phyloP scores from a whole-genome alignment of 164 flowering plant genomes.

The Berberis vulgaris region DNA sequence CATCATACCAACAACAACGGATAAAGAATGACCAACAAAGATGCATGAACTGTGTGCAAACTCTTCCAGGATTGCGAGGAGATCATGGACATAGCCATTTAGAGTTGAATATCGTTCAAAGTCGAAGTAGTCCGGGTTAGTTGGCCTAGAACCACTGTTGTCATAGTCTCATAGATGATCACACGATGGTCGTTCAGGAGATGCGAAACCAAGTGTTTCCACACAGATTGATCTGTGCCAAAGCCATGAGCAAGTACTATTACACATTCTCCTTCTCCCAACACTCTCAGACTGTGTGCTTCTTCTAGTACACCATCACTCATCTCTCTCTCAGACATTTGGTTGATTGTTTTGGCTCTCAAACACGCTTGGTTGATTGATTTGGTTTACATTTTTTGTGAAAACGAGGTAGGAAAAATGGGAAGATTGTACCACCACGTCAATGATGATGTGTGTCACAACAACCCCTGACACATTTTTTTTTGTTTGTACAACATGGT shows the following conservation, averaged over 20 bases:
- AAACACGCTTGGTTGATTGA: too few relatives aligned
- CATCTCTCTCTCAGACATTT: conserved; percentile 22
- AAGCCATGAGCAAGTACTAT: conserved; percentile 51
- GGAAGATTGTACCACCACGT: too few relatives aligned
- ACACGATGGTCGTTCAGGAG: conserved; percentile 26
- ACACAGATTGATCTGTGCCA: conserved; percentile 54
- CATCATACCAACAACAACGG: conserved; percentile 57
- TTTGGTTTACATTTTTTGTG: too few relatives aligned
- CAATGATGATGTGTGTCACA: too few relatives aligned
- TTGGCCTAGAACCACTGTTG: conserved; percentile 55
- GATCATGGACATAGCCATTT: conserved; percentile 48
- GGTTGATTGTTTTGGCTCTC: too few relatives aligned
- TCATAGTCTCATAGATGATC: conserved; percentile 47
- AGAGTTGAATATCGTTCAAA: conserved; percentile 47
- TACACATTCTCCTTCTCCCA: conserved; percentile 28
- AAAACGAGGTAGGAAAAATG: too few relatives aligned
- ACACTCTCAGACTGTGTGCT: conserved; percentile 40
- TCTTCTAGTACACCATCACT: conserved; percentile 43
- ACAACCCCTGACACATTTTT: too few relatives aligned
- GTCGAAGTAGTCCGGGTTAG: conserved; percentile 59
- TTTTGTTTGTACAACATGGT: too few relatives aligned
- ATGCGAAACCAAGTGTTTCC: conserved; percentile 48
- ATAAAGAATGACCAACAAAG: conserved; percentile 85
- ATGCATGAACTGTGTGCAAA: conserved; percentile 51
- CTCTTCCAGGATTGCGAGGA: conserved; percentile 54